Percentiles rank a stretch among this genome's conserved stretches.
These are phyloP conservation scores for Prasinococcaceae sp. DNA, from an alignment of 139 green algal genomes.

Conservation along the genomic window DNA sequence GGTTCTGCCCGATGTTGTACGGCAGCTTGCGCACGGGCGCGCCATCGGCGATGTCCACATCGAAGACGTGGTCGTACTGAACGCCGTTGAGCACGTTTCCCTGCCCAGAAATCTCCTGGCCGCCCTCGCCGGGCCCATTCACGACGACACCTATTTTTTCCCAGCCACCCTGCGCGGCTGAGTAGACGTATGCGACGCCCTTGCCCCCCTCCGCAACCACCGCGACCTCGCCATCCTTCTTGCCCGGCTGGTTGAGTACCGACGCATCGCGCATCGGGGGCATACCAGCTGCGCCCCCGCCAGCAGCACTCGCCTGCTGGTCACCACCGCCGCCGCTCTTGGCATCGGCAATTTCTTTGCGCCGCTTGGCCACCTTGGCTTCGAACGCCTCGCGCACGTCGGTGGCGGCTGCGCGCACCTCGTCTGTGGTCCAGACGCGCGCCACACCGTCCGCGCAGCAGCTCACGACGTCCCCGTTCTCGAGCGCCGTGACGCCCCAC, in stretches of 20 bases:
- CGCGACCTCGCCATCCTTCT: slow-evolving; percentile 42
- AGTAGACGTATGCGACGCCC: slow-evolving; percentile 71
- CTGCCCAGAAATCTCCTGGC: slow-evolving; percentile 1
- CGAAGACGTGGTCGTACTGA: slow-evolving; percentile 56
- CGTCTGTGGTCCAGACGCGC: slow-evolving; percentile 47
- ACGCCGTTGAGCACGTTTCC: not conserved
- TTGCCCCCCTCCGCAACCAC: slow-evolving; percentile 46
- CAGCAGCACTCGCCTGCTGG: too few species aligned
- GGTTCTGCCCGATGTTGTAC: slow-evolving; percentile 62
- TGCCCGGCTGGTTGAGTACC: slow-evolving; percentile 37
- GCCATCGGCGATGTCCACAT: slow-evolving; percentile 77
- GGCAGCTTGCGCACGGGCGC: slow-evolving; percentile 56
- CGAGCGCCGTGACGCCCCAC: slow-evolving; percentile 71
- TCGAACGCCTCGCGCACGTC: slow-evolving; percentile 20
- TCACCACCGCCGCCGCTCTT: too few species aligned
- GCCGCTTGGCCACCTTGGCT: too few species aligned
- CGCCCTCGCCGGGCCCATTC: slow-evolving; percentile 11
- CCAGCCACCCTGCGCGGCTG: slow-evolving; percentile 46
- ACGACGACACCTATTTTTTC: slow-evolving; percentile 71
- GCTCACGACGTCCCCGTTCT: slow-evolving; percentile 56
- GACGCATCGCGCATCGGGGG: too few species aligned
- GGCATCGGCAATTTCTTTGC: too few species aligned
- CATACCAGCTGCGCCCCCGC: too few species aligned
- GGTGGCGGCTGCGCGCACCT: slow-evolving; percentile 19
- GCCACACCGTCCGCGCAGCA: slow-evolving; percentile 67